Base-by-base conservation (phyloP, 495 filamentous ascomycete species). In the Neurospora sp. region DNA sequence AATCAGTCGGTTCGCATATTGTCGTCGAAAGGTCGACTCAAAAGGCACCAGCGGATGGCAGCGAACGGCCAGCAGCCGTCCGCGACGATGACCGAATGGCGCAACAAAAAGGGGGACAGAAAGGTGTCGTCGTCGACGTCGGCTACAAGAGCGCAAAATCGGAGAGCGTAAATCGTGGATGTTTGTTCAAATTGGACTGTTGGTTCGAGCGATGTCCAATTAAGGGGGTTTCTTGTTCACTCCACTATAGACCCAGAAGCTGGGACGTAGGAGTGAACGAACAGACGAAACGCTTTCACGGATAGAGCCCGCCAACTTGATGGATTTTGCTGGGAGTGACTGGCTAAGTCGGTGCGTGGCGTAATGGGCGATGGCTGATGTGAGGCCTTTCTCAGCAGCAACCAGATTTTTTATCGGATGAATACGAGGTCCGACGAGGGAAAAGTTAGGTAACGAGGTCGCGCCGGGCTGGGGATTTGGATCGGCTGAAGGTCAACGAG, bases 201-300 rank as follows among this genome's bases (percentile, higher is more conserved):
- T 42, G 27, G 71, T 39, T 40, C 12, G 68, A 46, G 39, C 70
- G 77, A 87, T 85, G 84, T 79, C 87, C 84, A 94, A 84, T 98
- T 98, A 99, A 87, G 96, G 96, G 80, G 96, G 96, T 87, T 96
- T 94, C 87, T 94, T 96, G 86, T 94, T 92, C 87, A 92, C 93
- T 90, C 96, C 94, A 87, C 90, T 89, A 84, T 96, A 94, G 88
- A 93, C 92, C 93, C 94, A 90, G 85, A 89, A 88, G 78, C 89
- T 88, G 81, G 96, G 94, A 86, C 94, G 94, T 78, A 96, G 91
- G 83, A 97, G 93, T 87, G 94, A 95, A 88, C 93, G 92, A 79
- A 91, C 85, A 87, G 93, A 92, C 80, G 92, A 93, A 83, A 93
- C 91, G 87, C 89, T 83, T 81, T 86, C 83, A 82, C 86, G 87